These are phyloP conservation scores for Lepidium campestre DNA, from an alignment of 441 rosid species.

Conservation along the genomic window DNA sequence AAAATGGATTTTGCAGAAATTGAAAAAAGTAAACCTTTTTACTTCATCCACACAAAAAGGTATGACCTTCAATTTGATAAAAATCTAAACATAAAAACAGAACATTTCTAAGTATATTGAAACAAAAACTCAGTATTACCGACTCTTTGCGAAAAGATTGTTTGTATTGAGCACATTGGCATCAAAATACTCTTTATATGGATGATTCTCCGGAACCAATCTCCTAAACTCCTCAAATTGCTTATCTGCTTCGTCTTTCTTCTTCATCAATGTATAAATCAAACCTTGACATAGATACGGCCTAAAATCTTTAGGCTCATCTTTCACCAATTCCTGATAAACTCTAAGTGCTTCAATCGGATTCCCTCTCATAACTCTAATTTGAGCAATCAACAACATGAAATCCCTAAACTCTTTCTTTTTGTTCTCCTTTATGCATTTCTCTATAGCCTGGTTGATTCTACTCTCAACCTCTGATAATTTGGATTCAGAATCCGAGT, in stretches of 20 bases:
- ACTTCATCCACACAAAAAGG: not conserved
- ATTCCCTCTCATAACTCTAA: constrained; percentile 62
- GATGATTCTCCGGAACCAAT: constrained; percentile 80
- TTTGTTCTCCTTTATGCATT: constrained; percentile 60
- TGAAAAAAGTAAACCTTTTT: not conserved
- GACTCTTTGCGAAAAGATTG: constrained; percentile 47
- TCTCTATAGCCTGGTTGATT: constrained; percentile 57
- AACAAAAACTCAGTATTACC: not conserved
- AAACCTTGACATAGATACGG: constrained; percentile 87
- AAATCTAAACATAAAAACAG: not conserved
- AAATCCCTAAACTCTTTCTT: constrained; percentile 60
- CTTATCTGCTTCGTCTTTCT: constrained; percentile 73
- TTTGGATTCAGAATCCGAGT: constrained; percentile 40
- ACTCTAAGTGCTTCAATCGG: constrained; percentile 65
- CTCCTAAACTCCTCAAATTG: constrained; percentile 63
- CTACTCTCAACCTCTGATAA: constrained; percentile 43
- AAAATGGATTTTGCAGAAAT: no score
- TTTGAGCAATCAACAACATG: constrained; percentile 70
- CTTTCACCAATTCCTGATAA: constrained; percentile 68
- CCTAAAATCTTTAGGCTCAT: constrained; percentile 85
- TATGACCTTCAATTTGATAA: not conserved
- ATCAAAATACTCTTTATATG: constrained; percentile 63
- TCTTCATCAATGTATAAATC: constrained; percentile 63
- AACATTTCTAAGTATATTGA: not conserved
- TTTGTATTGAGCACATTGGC: constrained; percentile 52